Percentiles rank a stretch among this genome's conserved stretches.
These are phyloP conservation scores for Talaromyces sp. DNA, from an alignment of 2,329 filamentous ascomycete species.

Conservation along the genomic window DNA sequence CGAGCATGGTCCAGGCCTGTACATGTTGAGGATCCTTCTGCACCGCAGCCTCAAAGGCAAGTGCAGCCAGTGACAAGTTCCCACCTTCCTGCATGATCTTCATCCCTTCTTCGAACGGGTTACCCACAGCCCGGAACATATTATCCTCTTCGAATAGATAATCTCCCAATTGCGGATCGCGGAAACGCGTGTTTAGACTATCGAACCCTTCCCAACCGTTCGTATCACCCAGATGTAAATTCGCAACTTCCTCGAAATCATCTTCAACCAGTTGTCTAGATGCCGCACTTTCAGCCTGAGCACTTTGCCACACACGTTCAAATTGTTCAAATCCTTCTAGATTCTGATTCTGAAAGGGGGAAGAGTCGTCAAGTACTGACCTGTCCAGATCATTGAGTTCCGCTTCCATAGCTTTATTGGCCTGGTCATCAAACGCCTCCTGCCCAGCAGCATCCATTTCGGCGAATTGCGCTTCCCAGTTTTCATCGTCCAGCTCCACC, in stretches of 20 bases:
- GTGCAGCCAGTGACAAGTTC: conserved; percentile 85
- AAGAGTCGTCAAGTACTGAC: conserved; percentile 56
- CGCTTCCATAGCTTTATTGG: conserved; percentile 73
- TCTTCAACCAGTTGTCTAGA: conserved; percentile 64
- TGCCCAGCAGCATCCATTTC: conserved; percentile 67
- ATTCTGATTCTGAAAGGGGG: not conserved
- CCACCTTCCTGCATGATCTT: conserved; percentile 91
- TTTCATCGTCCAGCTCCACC: conserved; percentile 86
- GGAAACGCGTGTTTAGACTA: conserved; percentile 64
- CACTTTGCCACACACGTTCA: conserved; percentile 67
- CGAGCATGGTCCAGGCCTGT: conserved; percentile 90
- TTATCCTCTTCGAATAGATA: conserved; percentile 97
- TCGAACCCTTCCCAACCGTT: conserved; percentile 80
- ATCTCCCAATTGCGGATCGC: conserved; percentile 77
- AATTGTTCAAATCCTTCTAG: conserved; percentile 74
- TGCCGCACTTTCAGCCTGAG: conserved; percentile 45
- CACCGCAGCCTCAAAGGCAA: conserved; percentile 93
- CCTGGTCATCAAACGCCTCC: conserved; percentile 59
- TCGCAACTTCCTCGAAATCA: conserved; percentile 49
- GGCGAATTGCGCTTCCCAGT: conserved; percentile 96
- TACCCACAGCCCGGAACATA: conserved; percentile 73
- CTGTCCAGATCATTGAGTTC: conserved; percentile 89
- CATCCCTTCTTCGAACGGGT: conserved; percentile 90
- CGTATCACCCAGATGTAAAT: conserved; percentile 65
- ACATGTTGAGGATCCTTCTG: conserved; percentile 85